These are phyloP conservation scores for Ogataea allantospora DNA, from an alignment of 805 yeast species.

Conservation along the genomic window DNA sequence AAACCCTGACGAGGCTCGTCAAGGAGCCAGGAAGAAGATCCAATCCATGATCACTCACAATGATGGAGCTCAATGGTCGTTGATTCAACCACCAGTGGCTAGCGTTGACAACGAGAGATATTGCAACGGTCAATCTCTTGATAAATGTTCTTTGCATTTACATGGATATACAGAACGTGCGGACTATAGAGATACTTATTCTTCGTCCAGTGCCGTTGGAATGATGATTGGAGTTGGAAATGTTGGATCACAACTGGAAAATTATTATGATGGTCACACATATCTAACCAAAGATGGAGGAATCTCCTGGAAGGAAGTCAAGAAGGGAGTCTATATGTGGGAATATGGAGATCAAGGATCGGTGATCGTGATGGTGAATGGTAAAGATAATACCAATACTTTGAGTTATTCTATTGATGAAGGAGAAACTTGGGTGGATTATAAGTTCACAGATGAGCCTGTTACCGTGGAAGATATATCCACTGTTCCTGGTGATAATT, in stretches of 20 bases:
- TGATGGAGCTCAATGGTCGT: slow-evolving; percentile 86
- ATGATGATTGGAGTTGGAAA: slow-evolving; percentile 82
- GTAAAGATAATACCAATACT: slow-evolving; percentile 54
- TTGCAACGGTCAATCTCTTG: slow-evolving; percentile 50
- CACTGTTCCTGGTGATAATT: slow-evolving; percentile 84
- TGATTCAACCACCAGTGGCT: slow-evolving; percentile 60
- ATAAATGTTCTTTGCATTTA: slow-evolving; percentile 72
- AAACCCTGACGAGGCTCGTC: slow-evolving; percentile 46
- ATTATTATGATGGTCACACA: slow-evolving; percentile 43
- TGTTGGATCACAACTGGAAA: slow-evolving; percentile 64
- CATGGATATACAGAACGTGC: slow-evolving; percentile 86
- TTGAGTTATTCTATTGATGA: slow-evolving; percentile 69
- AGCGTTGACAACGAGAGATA: slow-evolving; percentile 60
- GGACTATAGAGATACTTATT: slow-evolving; percentile 76
- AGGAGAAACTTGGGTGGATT: slow-evolving; percentile 72
- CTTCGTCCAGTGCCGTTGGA: slow-evolving; percentile 85
- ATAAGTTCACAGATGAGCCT: slow-evolving; percentile 57
- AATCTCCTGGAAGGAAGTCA: slow-evolving; percentile 74
- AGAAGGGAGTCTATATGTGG: slow-evolving; percentile 77
- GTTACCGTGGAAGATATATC: slow-evolving; percentile 67
- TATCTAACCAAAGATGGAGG: slow-evolving; percentile 86
- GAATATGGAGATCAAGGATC: slow-evolving; percentile 94
- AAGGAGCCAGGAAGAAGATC: slow-evolving; percentile 51
- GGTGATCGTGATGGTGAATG: slow-evolving; percentile 67
- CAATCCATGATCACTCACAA: slow-evolving; percentile 75